Percentiles rank a stretch among this genome's conserved stretches.
Evolutionary conservation across 2,329 filamentous ascomycete genomes (phyloP).

Genomic region (Verruconis gallopava): DNA sequence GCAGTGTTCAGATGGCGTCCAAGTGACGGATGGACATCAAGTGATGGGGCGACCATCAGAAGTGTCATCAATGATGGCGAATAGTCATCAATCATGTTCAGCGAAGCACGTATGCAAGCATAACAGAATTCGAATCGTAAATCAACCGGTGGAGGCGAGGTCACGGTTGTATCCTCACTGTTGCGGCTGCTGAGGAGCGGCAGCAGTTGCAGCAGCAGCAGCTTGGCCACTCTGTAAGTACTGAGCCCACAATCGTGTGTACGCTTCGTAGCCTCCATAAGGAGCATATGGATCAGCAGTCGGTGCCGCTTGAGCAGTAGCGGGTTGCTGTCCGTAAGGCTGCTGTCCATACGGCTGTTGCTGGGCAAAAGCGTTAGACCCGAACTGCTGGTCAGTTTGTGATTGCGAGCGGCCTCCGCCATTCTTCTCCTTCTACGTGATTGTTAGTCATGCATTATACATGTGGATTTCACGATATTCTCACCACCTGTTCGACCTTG

Average conservation of each 20-base stretch:
- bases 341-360: constrained; percentile 24
- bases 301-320: constrained; percentile 45
- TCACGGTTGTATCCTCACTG: constrained; percentile 19
- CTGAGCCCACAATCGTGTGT: constrained; percentile 60
- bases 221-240: constrained; percentile 17
- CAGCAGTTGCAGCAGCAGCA: constrained; percentile 15
- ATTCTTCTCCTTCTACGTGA: constrained; percentile 33
- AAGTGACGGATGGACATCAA: no score
- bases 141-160: constrained; percentile 22
- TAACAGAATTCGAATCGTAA: constrained; percentile 18
- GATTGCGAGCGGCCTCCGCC: constrained; percentile 20
- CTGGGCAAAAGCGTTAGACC: constrained; percentile 19
- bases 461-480: constrained; percentile 23
- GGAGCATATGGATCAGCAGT: constrained; percentile 45
- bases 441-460: constrained; percentile 14
- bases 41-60: no score
- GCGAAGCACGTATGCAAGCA: neutral
- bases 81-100: constrained; percentile 21
- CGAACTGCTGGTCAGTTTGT: constrained; percentile 22
- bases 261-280: constrained; percentile 74
- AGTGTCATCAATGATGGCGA: constrained; percentile 1
- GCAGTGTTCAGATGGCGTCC: no score
- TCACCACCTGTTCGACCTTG: constrained; percentile 79
- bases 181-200: constrained; percentile 18
- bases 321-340: constrained; percentile 15